A percentile compares a stretch with the other conserved stretches of the same genome.
Evolutionary conservation across 495 filamentous ascomycete genomes (phyloP).

Genomic region (Sphaerosporella brunnea): DNA sequence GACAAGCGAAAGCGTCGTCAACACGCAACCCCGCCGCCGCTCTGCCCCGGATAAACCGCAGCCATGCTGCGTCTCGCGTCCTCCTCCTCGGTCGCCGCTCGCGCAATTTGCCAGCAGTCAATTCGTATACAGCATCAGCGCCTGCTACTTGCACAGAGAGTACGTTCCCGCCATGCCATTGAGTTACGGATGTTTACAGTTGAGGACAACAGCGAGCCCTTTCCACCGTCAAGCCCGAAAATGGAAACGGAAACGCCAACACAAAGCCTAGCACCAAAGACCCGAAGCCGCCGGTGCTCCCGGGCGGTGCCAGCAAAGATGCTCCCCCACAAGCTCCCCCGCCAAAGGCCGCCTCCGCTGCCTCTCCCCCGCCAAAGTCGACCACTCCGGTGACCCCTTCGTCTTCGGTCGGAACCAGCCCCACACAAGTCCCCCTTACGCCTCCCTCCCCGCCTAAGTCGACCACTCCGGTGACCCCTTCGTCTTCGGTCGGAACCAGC

Average conservation of each 20-base stretch:
- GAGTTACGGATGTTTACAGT: slow-evolving; percentile 4
- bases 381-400: slow-evolving; percentile 31
- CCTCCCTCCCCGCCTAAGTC: slow-evolving; percentile 31
- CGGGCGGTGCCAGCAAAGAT: slow-evolving; percentile 35
- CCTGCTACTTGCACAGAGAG: neutral
- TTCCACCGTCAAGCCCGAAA: slow-evolving; percentile 14
- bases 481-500: slow-evolving; percentile 36
- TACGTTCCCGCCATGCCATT: slow-evolving; percentile 4
- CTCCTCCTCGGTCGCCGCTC: slow-evolving; percentile 15
- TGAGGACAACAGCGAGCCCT: slow-evolving; percentile 20
- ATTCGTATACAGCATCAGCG: neutral
- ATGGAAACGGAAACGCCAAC: no score
- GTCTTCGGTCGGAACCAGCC: slow-evolving; percentile 36
- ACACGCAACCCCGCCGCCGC: neutral
- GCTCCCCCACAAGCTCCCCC: slow-evolving; percentile 33
- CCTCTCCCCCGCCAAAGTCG: slow-evolving; percentile 14
- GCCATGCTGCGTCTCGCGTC: slow-evolving; percentile 21
- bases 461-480: slow-evolving; percentile 30
- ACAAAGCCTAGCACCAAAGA: slow-evolving; percentile 30
- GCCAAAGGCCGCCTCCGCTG: slow-evolving; percentile 23
- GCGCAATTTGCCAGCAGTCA: slow-evolving; percentile 26
- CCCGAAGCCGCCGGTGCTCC: slow-evolving; percentile 36
- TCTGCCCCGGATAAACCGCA: slow-evolving; percentile 7
- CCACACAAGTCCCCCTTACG: slow-evolving; percentile 43
- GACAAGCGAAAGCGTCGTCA: no score